phyloP scores from a whole-genome alignment of 306 rosid species.

The Gynostemma pentaphyllum region DNA sequence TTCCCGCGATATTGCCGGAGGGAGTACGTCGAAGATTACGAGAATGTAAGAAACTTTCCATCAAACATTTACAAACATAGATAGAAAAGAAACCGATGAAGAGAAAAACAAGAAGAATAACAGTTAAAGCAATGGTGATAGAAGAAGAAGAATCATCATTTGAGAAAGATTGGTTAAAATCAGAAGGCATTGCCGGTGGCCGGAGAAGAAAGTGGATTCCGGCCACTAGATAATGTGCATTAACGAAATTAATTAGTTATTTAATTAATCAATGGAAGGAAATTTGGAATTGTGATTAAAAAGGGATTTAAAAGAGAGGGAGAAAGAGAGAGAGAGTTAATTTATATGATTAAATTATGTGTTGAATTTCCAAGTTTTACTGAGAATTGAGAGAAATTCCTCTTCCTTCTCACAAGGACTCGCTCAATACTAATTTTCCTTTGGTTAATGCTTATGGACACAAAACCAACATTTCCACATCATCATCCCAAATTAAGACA shows the following conservation, averaged over 20 bases:
- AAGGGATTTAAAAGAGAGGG: conserved; percentile 16
- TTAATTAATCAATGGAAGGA: too few species aligned
- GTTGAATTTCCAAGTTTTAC: neutral
- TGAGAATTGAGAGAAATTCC: neutral
- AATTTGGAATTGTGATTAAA: neutral
- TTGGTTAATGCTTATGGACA: too few species aligned
- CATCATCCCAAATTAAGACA: neutral
- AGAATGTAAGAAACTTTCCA: conserved; percentile 12
- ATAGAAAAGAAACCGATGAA: conserved; percentile 32
- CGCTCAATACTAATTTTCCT: too few species aligned
- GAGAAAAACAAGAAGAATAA: conserved; percentile 30
- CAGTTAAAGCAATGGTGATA: conserved; percentile 25
- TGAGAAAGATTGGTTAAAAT: neutral
- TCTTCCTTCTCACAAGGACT: neutral
- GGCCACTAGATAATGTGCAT: conserved; percentile 11
- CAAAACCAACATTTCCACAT: neutral
- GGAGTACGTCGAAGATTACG: conserved; percentile 26
- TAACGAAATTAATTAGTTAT: too few species aligned
- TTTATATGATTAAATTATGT: too few species aligned
- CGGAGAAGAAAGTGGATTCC: conserved; percentile 20
- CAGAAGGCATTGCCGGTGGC: conserved; percentile 5
- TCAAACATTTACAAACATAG: conserved; percentile 34
- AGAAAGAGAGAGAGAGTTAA: conserved; percentile 22
- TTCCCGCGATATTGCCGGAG: conserved; percentile 15
- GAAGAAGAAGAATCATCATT: conserved; percentile 16